Conservation (phyloP, 1,284 basidiomycete species). For the Ceratobasidium sp. region DNA sequence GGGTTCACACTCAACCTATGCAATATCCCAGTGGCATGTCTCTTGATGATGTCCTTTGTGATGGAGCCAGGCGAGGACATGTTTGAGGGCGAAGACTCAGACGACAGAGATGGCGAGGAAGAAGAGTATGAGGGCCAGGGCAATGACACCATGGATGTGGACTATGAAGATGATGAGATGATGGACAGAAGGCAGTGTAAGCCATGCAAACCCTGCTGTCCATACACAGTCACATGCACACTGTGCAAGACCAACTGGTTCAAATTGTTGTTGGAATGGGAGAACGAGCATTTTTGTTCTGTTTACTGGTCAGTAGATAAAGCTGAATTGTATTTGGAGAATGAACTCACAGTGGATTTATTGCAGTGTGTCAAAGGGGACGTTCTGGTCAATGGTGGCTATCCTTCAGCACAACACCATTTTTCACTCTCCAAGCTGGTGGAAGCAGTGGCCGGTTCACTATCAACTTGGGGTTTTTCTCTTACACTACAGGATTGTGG, state of each 20-base stretch:
- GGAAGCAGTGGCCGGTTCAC: neutral
- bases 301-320: neutral
- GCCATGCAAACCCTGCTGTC: neutral
- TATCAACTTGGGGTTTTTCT: constrained; percentile 6
- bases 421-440: neutral
- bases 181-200: neutral
- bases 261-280: neutral
- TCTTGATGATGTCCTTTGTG: too few relatives aligned
- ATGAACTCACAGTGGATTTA: neutral
- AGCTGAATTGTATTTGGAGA: too few relatives aligned
- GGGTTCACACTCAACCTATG: too few relatives aligned
- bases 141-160: neutral
- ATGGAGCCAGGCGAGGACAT: too few relatives aligned
- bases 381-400: neutral
- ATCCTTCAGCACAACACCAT: neutral
- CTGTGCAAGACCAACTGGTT: constrained; percentile 7
- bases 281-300: neutral
- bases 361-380: constrained; percentile 1
- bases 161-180: neutral
- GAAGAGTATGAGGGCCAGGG: neutral
- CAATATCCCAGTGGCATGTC: too few relatives aligned
- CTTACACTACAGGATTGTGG: neutral
- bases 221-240: neutral
- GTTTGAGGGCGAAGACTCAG: too few relatives aligned
- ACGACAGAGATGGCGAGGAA: too few relatives aligned